Conservation (phyloP, 305 asterid species). For the Salvia sclarea region DNA sequence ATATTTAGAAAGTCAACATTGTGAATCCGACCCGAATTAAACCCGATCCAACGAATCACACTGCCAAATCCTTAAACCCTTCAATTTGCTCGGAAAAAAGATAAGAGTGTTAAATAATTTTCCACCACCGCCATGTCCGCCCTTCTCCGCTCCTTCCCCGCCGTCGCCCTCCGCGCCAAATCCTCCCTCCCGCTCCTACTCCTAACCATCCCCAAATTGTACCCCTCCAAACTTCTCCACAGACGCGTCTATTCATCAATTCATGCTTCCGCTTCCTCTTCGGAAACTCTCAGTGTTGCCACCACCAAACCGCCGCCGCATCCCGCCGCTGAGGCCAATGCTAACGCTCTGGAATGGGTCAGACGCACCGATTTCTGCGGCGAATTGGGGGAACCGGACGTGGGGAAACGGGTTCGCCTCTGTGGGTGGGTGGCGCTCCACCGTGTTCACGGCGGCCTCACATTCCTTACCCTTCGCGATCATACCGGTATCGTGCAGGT, state of each 20-base stretch:
- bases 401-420: conserved; percentile 78
- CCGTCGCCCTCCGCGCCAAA: conserved; percentile 56
- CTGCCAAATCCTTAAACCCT: too few species aligned
- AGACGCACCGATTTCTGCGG: conserved; percentile 75
- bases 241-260: conserved; percentile 49
- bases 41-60: too few species aligned
- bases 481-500: conserved; percentile 94
- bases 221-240: conserved; percentile 28
- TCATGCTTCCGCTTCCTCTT: conserved; percentile 41
- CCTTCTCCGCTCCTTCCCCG: conserved; percentile 73
- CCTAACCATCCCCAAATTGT: conserved; percentile 33
- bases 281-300: conserved; percentile 46
- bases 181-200: conserved; percentile 42
- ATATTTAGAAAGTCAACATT: too few species aligned
- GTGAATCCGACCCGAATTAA: too few species aligned
- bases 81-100: conserved; percentile 4
- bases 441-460: conserved; percentile 88
- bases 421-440: conserved; percentile 99
- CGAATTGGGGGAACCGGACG: conserved; percentile 64
- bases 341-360: conserved; percentile 74
- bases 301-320: conserved; percentile 38
- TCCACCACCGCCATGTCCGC: conserved; percentile 53
- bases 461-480: conserved; percentile 85
- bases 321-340: conserved; percentile 29
- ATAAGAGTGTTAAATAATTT: conserved; percentile 20